Base-by-base conservation (phyloP, 441 rosid genomes). In the Macaranga tanarius region DNA sequence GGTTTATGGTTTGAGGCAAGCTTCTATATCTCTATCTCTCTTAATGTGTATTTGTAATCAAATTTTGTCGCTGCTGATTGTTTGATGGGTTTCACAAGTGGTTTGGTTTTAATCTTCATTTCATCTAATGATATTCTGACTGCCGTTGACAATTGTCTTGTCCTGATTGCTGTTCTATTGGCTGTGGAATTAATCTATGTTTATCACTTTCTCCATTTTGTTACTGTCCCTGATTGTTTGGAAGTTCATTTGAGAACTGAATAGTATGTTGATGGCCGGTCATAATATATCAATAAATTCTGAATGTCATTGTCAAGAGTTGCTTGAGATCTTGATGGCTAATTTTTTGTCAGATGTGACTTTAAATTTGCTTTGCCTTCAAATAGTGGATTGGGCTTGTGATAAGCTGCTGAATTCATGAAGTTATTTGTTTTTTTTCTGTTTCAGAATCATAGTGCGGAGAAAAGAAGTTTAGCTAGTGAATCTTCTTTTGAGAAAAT, bases 341-440 rank as follows among this genome's bases (percentile, higher is more conserved):
- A 56, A 42, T 34, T 57, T 2, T 2, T 40, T 4, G 4, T 5
- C 38, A 31, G 2, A 47, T 23, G 17, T 38, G 22, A 68, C 50
- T 56, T 57, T n/a, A 22, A 42, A 17, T 69, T 42, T 40, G 40
- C 47, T 26, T 5, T 73, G 63, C 54, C 65, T 64, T 47, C 63
- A n/a, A 25, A 74, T 52, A 13, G 62, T 31, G 40, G 45, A 38
- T 20, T 51, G n/a, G 12, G 7, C 57, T n/a, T 10, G 25, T 58
- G 2, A 55, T 20, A 31, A 45, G 69, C 40, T 58, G 54, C 23
- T 15, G 12, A 45, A 15, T 58, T 28, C 20, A 38, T 38, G 61
- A 42, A 25, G 11, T 71, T 61, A 58, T 42, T 56, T 34, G 5
- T 47, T 40, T 28, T 9, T 50, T 59, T 71, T 31, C 34, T 34